phyloP scores from a whole-genome alignment of 768 basidiomycete species.

The Auriscalpium vulgare region DNA sequence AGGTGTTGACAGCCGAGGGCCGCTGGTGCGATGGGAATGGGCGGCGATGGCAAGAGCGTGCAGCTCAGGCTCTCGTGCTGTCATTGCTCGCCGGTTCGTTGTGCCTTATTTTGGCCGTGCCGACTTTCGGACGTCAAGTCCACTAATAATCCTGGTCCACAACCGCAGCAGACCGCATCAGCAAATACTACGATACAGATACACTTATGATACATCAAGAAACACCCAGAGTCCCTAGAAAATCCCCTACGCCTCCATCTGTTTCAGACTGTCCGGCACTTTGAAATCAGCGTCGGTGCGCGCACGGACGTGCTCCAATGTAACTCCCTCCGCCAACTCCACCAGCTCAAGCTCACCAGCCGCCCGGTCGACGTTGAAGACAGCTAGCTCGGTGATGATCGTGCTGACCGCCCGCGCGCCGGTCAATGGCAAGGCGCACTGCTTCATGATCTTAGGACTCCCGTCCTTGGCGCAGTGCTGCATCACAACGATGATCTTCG shows the following conservation, averaged over 20 bases:
- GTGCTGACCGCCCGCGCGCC: conserved; percentile 80
- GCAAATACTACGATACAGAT: not conserved
- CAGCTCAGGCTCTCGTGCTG: no score
- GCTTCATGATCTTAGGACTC: conserved; percentile 72
- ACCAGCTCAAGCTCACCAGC: conserved; percentile 64
- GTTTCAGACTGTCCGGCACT: conserved; percentile 43
- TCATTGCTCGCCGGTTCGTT: not conserved
- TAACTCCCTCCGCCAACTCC: conserved; percentile 77
- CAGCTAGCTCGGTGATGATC: conserved; percentile 86
- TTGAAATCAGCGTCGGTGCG: conserved; percentile 82
- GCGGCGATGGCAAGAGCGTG: no score
- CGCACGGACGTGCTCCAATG: conserved; percentile 70
- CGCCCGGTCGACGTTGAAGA: conserved; percentile 76
- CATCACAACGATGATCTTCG: conserved; percentile 82
- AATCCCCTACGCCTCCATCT: conserved; percentile 1
- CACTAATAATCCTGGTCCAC: not conserved
- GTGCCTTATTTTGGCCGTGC: not conserved
- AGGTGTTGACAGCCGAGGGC: not conserved
- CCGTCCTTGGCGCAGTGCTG: conserved; percentile 89
- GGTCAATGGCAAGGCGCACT: conserved; percentile 79
- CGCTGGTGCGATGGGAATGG: not conserved
- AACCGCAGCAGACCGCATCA: not conserved
- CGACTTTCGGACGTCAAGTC: not conserved
- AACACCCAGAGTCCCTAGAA: not conserved
- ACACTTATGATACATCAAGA: not conserved